A percentile compares a stretch with the other conserved stretches of the same genome.
Evolutionary conservation across 768 basidiomycete species (phyloP).

Genomic region (Hemileccinum impolitum): DNA sequence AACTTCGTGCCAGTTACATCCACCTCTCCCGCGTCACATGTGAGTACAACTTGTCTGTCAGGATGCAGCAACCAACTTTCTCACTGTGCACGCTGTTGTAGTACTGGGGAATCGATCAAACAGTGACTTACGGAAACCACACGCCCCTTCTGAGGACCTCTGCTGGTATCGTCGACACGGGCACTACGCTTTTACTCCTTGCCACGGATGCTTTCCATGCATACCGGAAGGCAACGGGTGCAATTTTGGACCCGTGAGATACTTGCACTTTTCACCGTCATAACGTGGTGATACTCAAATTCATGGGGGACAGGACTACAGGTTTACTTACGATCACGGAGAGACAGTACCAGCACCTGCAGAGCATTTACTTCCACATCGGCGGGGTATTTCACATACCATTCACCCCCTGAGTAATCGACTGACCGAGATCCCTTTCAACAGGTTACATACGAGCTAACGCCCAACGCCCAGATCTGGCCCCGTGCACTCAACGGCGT

Average conservation of each 20-base stretch:
- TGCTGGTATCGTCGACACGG: slow-evolving; percentile 51
- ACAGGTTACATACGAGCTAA: slow-evolving; percentile 52
- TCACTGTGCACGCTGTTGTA: slow-evolving; percentile 1
- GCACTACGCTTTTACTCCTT: slow-evolving; percentile 52
- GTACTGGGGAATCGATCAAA: slow-evolving; percentile 49
- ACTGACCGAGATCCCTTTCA: neutral
- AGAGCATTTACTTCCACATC: slow-evolving; percentile 53
- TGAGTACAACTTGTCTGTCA: slow-evolving; percentile 6
- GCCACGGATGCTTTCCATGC: slow-evolving; percentile 57
- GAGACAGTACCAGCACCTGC: slow-evolving; percentile 43
- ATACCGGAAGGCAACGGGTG: slow-evolving; percentile 55
- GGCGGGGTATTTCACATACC: slow-evolving; percentile 32
- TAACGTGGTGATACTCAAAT: neutral
- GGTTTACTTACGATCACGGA: slow-evolving; percentile 54
- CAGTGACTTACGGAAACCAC: slow-evolving; percentile 34
- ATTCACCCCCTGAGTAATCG: neutral
- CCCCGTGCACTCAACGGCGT: slow-evolving; percentile 54
- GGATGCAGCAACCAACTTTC: neutral
- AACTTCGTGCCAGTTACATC: slow-evolving; percentile 40
- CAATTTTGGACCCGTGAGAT: slow-evolving; percentile 44
- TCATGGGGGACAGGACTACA: slow-evolving; percentile 37
- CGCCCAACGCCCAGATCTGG: slow-evolving; percentile 68
- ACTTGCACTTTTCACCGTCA: slow-evolving; percentile 8
- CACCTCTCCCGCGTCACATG: slow-evolving; percentile 42
- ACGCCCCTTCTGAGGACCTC: slow-evolving; percentile 34